phyloP scores from a whole-genome alignment of 2,329 filamentous ascomycete genomes.

The Penicillium freii region DNA sequence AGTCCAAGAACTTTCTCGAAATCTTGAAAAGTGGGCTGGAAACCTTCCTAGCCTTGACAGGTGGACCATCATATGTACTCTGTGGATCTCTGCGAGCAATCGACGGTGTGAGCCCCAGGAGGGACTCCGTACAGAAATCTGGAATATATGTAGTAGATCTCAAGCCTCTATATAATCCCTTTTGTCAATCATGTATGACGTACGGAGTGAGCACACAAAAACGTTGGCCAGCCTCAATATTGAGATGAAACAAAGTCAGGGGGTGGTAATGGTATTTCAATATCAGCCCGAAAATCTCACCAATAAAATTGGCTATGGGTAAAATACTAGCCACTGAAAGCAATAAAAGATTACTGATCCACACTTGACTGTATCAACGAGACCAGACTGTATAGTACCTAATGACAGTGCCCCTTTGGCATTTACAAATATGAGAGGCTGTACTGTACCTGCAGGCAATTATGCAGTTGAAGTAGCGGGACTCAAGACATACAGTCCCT shows the following conservation, averaged over 20 bases:
- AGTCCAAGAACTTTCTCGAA: background rate
- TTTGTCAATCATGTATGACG: background rate
- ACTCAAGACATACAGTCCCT: background rate
- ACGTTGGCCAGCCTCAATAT: background rate
- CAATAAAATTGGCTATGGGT: background rate
- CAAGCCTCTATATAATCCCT: background rate
- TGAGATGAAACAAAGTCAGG: background rate
- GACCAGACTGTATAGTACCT: background rate
- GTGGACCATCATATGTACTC: background rate
- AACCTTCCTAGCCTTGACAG: background rate
- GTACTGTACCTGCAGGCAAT: background rate
- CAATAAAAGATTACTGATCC: background rate
- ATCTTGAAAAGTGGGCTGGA: background rate
- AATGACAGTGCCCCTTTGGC: background rate
- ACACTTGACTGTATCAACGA: background rate
- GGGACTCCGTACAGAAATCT: background rate
- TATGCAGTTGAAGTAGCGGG: background rate
- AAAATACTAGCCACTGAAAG: background rate
- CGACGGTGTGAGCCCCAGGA: background rate
- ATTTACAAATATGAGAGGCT: background rate
- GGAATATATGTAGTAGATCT: background rate
- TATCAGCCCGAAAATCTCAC: accelerated
- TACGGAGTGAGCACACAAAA: background rate
- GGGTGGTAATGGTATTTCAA: constrained; percentile 1
- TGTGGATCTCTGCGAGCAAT: background rate